These are phyloP conservation scores for Colletotrichum spaethianum DNA, from an alignment of 2,329 filamentous ascomycete genomes.

Conservation along the genomic window DNA sequence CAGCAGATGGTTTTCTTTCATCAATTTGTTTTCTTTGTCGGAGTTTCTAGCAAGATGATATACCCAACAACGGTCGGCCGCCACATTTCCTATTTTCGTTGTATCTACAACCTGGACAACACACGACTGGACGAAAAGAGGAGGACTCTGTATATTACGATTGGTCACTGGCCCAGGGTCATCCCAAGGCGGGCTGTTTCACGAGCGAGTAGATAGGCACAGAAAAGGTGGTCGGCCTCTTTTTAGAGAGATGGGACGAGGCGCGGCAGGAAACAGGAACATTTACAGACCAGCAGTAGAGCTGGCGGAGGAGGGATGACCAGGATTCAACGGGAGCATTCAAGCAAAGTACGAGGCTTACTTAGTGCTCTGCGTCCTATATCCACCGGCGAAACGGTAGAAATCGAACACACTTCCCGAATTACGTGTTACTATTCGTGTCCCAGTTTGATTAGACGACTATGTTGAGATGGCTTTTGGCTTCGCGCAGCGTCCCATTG, in stretches of 20 bases:
- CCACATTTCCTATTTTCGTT: conserved; percentile 11
- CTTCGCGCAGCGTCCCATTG: not conserved
- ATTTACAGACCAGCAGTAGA: not conserved
- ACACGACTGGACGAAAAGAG: conserved; percentile 10
- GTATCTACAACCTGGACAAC: conserved; percentile 12
- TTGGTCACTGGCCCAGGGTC: not conserved
- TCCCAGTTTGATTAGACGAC: not conserved
- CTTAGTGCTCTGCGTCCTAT: not conserved
- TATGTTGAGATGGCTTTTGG: not conserved
- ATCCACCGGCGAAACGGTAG: conserved; percentile 9
- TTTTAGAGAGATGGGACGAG: conserved; percentile 24
- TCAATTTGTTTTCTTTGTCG: conserved; percentile 3
- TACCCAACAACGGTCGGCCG: conserved; percentile 36
- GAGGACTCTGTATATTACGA: conserved; percentile 29
- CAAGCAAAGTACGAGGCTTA: not conserved
- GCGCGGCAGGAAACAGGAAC: not conserved
- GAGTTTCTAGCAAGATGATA: conserved; percentile 35
- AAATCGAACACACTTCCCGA: not conserved
- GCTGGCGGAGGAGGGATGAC: not conserved
- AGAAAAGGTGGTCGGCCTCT: conserved; percentile 23
- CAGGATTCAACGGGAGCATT: not conserved
- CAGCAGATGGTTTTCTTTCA: conserved; percentile 23
- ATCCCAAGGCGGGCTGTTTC: conserved; percentile 5
- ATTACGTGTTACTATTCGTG: not conserved
- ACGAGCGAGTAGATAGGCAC: conserved; percentile 5